Evolutionary conservation across 768 basidiomycete genomes (phyloP).

Genomic region (Lactarius indigo): DNA sequence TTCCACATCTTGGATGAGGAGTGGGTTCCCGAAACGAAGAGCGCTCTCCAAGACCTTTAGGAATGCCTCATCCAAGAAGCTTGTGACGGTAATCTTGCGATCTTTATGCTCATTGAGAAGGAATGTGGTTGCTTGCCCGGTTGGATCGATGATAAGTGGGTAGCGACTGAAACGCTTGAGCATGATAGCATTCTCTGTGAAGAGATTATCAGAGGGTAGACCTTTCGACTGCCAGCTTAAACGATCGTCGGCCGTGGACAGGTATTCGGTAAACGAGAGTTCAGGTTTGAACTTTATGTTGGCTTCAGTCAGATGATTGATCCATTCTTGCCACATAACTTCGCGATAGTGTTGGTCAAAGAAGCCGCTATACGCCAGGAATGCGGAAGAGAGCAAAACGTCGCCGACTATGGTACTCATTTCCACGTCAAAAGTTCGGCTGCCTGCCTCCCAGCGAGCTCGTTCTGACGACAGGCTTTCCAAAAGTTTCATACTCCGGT

Average conservation of each 20-base stretch:
- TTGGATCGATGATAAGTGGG: constrained; percentile 96
- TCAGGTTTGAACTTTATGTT: constrained; percentile 90
- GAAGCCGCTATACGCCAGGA: constrained; percentile 96
- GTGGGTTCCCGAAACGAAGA: constrained; percentile 96
- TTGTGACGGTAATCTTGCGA: constrained; percentile 96
- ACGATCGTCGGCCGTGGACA: constrained; percentile 95
- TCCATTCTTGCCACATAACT: constrained; percentile 96
- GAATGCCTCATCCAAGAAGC: constrained; percentile 98
- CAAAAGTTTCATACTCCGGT: constrained; percentile 92
- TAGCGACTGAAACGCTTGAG: constrained; percentile 97
- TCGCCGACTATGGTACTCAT: constrained; percentile 99
- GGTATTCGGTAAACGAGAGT: constrained; percentile 89
- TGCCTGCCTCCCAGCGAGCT: constrained; percentile 90
- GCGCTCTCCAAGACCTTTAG: constrained; percentile 97
- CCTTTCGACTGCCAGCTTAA: constrained; percentile 94
- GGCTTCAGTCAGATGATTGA: constrained; percentile 81
- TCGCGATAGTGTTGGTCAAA: constrained; percentile 99
- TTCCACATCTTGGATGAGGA: constrained; percentile 97
- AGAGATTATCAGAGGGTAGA: constrained; percentile 92
- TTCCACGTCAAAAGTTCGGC: constrained; percentile 92
- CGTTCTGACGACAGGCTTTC: constrained; percentile 94
- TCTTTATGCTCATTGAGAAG: constrained; percentile 92
- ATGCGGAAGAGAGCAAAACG: constrained; percentile 91
- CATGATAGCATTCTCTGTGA: constrained; percentile 99
- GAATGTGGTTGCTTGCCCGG: constrained; percentile 95